Evolutionary conservation across 2,329 filamentous ascomycete genomes (phyloP).

Genomic region (Talaromyces sp.): DNA sequence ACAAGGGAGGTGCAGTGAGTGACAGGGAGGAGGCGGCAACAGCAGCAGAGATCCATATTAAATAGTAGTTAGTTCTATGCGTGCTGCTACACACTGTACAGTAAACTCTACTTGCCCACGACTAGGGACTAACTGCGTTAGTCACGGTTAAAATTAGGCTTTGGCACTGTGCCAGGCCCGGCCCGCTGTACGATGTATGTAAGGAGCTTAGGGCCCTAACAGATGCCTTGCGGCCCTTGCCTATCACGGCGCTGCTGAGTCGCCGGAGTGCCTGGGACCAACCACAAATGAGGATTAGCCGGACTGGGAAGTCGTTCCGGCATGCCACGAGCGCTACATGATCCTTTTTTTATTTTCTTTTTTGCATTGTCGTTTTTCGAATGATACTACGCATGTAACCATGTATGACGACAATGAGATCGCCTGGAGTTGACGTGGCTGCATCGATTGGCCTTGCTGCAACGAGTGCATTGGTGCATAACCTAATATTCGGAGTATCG

Average conservation of each 20-base stretch:
- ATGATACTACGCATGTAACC: too few relatives aligned
- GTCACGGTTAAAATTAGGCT: conserved; percentile 9
- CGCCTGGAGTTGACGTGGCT: neutral
- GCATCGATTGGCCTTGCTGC: conserved; percentile 5
- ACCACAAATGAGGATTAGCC: neutral
- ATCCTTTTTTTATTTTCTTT: neutral
- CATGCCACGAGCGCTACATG: too few relatives aligned
- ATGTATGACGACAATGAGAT: neutral
- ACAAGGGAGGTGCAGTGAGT: neutral
- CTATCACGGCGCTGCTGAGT: neutral
- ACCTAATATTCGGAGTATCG: neutral
- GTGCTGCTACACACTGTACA: too few relatives aligned
- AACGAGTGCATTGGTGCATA: neutral
- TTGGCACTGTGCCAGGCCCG: conserved; percentile 13
- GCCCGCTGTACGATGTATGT: conserved; percentile 13
- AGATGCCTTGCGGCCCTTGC: neutral
- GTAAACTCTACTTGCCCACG: too few relatives aligned
- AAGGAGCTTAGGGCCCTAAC: neutral
- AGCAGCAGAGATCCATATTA: neutral
- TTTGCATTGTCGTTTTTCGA: too few relatives aligned
- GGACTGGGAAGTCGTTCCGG: neutral
- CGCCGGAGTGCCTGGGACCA: neutral
- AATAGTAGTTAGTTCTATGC: too few relatives aligned
- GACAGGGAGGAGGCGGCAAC: neutral
- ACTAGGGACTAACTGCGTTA: neutral